A percentile compares a stretch with the other conserved stretches of the same genome.
phyloP scores from a whole-genome alignment of 768 basidiomycete species.

The Podaxis mareebaensis region DNA sequence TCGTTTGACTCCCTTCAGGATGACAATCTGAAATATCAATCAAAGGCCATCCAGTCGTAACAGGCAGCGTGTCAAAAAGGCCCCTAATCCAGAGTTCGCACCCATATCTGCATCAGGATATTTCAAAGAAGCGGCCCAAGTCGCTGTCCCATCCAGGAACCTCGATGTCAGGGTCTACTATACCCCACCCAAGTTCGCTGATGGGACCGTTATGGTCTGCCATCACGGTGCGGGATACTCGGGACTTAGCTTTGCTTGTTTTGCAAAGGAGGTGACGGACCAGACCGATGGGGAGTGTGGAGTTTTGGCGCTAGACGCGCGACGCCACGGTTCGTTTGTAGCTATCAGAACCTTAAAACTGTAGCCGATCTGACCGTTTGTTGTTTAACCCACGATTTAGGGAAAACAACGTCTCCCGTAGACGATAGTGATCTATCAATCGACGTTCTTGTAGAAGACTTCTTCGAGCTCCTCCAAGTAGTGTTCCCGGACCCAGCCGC shows the following conservation, averaged over 20 bases:
- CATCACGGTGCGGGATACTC: conserved; percentile 96
- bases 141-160: conserved; percentile 58
- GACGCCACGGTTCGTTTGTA: conserved; percentile 76
- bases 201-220: conserved; percentile 78
- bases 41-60: conserved; percentile 35
- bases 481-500: conserved; percentile 64
- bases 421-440: conserved; percentile 67
- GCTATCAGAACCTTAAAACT: background rate
- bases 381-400: conserved; percentile 33
- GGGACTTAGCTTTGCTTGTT: conserved; percentile 85
- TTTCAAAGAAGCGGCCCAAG: conserved; percentile 80
- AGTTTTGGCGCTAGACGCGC: conserved; percentile 77
- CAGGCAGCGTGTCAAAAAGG: conserved; percentile 29
- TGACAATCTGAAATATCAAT: conserved; percentile 21
- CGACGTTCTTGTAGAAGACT: conserved; percentile 69
- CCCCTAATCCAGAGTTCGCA: conserved; percentile 61
- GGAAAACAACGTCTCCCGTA: conserved; percentile 58
- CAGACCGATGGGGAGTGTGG: conserved; percentile 73
- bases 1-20: conserved; percentile 18
- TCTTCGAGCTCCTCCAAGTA: conserved; percentile 65
- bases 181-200: conserved; percentile 59
- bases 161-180: conserved; percentile 84
- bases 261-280: conserved; percentile 76
- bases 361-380: background rate
- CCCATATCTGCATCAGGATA: conserved; percentile 79